Conservation (phyloP, 345 rosid genomes). For the Cardamine resedifolia region DNA sequence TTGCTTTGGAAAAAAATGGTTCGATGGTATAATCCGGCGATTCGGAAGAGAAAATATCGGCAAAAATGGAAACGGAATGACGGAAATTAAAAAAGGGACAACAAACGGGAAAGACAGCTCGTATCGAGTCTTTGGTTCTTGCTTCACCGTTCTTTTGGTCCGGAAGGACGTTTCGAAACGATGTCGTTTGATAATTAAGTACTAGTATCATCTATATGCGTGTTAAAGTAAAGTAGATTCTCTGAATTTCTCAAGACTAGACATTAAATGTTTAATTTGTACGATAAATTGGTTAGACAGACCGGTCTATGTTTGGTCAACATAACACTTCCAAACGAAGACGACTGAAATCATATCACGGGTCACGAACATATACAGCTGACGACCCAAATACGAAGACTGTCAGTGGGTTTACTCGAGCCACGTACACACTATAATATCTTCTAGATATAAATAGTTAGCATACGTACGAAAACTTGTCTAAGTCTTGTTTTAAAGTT, state of each 20-base stretch:
- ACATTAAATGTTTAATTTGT: neutral
- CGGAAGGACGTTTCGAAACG: slow-evolving; percentile 15
- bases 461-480: neutral
- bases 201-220: neutral
- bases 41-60: slow-evolving; percentile 8
- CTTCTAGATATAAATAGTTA: neutral
- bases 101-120: slow-evolving; percentile 23
- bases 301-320: slow-evolving; percentile 8
- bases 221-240: neutral
- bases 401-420: neutral
- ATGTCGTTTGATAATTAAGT: neutral
- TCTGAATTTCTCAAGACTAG: neutral
- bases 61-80: slow-evolving; percentile 31
- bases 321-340: neutral
- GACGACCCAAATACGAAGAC: neutral
- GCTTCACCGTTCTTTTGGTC: slow-evolving; percentile 23
- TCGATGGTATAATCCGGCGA: slow-evolving; percentile 26
- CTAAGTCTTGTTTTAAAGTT: neutral
- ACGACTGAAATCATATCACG: neutral
- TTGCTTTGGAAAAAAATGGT: neutral
- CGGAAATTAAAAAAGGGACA: slow-evolving; percentile 14
- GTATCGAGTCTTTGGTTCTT: slow-evolving; percentile 11
- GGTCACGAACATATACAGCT: neutral
- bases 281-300: neutral
- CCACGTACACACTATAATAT: neutral